Conservation (phyloP, 2,329 filamentous ascomycete species). For the Cladosporium sp. region DNA sequence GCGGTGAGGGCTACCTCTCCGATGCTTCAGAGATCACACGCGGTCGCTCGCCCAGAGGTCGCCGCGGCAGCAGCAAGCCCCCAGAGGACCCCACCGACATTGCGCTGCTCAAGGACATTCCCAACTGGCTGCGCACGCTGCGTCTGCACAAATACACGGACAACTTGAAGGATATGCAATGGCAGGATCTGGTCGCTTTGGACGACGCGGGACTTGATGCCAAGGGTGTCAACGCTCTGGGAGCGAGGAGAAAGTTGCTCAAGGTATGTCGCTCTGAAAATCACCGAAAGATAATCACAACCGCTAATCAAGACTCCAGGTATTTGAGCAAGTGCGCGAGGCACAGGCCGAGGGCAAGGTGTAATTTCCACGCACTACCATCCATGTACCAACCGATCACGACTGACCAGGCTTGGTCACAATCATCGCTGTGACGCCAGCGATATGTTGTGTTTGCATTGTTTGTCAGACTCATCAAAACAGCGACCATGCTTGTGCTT, state of each 20-base stretch:
- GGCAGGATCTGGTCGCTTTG: slow-evolving; percentile 87
- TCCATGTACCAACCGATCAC: background rate
- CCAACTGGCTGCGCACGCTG: slow-evolving; percentile 90
- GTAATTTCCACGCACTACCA: slow-evolving; percentile 16
- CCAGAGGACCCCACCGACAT: slow-evolving; percentile 96
- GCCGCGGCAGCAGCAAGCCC: slow-evolving; percentile 92
- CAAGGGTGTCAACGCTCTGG: slow-evolving; percentile 89
- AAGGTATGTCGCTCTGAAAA: slow-evolving; percentile 61
- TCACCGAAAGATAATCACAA: background rate
- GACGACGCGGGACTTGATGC: slow-evolving; percentile 92
- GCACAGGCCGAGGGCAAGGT: slow-evolving; percentile 48
- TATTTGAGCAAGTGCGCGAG: slow-evolving; percentile 92
- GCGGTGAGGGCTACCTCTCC: slow-evolving; percentile 83
- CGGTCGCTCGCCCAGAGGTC: slow-evolving; percentile 86
- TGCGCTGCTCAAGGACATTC: slow-evolving; percentile 87
- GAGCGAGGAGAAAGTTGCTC: slow-evolving; percentile 94
- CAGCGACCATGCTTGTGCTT: slow-evolving; percentile 1
- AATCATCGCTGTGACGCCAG: background rate
- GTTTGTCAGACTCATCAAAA: background rate
- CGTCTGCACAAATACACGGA: slow-evolving; percentile 98
- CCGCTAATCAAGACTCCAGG: slow-evolving; percentile 49
- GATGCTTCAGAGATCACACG: slow-evolving; percentile 90
- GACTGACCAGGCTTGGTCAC: background rate
- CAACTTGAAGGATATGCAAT: slow-evolving; percentile 94
- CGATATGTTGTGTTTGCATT: slow-evolving; percentile 5